Base-by-base conservation (phyloP, 192 early-diverging fungal genomes). In the Diversispora eburnea region DNA sequence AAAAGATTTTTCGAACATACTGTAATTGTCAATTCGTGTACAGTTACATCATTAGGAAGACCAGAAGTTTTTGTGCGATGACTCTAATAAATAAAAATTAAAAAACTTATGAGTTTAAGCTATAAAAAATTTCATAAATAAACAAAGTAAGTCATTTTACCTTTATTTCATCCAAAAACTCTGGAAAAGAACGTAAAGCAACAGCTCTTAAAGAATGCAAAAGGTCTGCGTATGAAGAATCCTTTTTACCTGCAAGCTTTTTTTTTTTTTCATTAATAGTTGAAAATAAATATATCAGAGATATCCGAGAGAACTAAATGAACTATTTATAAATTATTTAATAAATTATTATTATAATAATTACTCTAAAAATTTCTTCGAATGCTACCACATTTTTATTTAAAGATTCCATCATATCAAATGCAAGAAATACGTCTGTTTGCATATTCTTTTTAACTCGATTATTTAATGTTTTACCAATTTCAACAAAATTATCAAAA, bases 11-110 rank as follows among this genome's bases (percentile, higher is more conserved):
- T 17, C 4, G 19, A 45, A 12, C 88, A 75, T 85, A 91, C 92
- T 77, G 86, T 89, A 76, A 87, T 91, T 0, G 92, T 90, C 42
- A 93, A 76, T 80, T 95, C 93, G 73, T 92, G 88, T 3, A 95
- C 91, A 47, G 92, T 93, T 68, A 92, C 94, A 77, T 95, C 94
- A 39, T 77, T 78, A 33, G 91, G 87, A 60, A 94, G 33, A 12
- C 15, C 49, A 4, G 58, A 51, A 19, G 52, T 74, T 46, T 60
- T 72, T 39, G 64, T 22, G 0, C n/a, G 62, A 41, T 43, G 55
- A 15, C 9, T 52, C 55, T 69, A 12, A 73, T 33, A 75, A 10
- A 15, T 3, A 25, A 43, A 60, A n/a, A 59, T 22, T 4, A n/a
- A 55, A 55, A n/a, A 43, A 41, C 22, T 20, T 5, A 56, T 52